These are phyloP conservation scores for Austroboletus rostrupii DNA, from an alignment of 1,284 basidiomycete genomes.

Conservation along the genomic window DNA sequence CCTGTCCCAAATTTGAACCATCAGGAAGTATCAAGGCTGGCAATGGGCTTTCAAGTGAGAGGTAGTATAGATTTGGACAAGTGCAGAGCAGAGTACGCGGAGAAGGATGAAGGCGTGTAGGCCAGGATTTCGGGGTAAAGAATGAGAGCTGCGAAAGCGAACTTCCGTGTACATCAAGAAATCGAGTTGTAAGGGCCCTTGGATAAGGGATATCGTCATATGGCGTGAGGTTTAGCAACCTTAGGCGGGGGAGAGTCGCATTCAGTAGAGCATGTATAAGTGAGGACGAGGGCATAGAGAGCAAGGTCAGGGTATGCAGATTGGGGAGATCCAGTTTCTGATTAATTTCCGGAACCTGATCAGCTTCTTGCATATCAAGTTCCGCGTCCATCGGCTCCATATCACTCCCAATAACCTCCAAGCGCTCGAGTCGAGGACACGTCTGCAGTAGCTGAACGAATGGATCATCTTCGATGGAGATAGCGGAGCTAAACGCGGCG, in stretches of 20 bases:
- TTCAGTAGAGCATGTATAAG: constrained; percentile 58
- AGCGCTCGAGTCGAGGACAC: constrained; percentile 58
- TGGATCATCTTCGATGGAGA: constrained; percentile 40
- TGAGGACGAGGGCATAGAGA: constrained; percentile 65
- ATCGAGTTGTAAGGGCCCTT: constrained; percentile 50
- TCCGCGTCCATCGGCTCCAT: constrained; percentile 49
- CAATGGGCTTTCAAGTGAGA: constrained; percentile 65
- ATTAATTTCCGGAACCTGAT: constrained; percentile 16
- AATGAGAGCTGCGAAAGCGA: constrained; percentile 62
- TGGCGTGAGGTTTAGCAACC: constrained; percentile 70
- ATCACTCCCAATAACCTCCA: constrained; percentile 63
- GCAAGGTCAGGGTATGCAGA: constrained; percentile 61
- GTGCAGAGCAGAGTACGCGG: constrained; percentile 49
- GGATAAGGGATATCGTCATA: constrained; percentile 63
- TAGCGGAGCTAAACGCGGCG: constrained; percentile 29
- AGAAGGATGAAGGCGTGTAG: constrained; percentile 57
- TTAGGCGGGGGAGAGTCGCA: constrained; percentile 61
- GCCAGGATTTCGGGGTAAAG: constrained; percentile 70
- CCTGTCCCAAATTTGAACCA: constrained; percentile 29
- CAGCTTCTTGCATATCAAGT: constrained; percentile 22
- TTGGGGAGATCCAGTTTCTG: constrained; percentile 48
- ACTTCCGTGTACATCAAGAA: constrained; percentile 63
- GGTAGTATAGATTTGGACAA: constrained; percentile 57
- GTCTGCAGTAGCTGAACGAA: constrained; percentile 53
- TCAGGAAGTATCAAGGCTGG: constrained; percentile 42